Percentiles rank a stretch among this genome's conserved stretches.
Conservation (phyloP, 768 basidiomycete genomes). For the Hypholoma sublateritium region DNA sequence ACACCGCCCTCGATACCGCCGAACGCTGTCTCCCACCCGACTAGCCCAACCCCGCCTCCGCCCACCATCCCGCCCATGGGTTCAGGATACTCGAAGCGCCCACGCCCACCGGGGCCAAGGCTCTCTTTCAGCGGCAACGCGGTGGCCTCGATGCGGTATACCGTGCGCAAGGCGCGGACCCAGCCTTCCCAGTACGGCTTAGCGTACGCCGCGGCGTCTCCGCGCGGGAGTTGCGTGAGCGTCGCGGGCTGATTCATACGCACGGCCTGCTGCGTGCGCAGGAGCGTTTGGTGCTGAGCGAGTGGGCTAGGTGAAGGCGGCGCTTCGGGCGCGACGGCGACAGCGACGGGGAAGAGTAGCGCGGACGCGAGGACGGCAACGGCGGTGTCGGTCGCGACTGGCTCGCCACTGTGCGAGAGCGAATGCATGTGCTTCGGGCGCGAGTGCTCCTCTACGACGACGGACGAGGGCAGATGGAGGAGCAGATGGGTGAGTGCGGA, state of each 20-base stretch:
- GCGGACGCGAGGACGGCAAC: slow-evolving; percentile 1
- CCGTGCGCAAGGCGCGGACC: slow-evolving; percentile 44
- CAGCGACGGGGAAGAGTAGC: not conserved
- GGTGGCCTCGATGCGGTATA: slow-evolving; percentile 24
- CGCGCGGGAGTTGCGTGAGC: slow-evolving; percentile 35
- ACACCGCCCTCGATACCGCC: not conserved
- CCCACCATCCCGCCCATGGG: slow-evolving; percentile 1
- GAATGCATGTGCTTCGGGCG: not conserved
- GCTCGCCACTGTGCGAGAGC: not conserved
- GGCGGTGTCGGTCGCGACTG: not conserved
- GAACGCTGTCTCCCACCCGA: not conserved
- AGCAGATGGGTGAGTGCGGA: slow-evolving; percentile 11
- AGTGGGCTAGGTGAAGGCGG: not conserved
- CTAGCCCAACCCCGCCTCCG: not conserved
- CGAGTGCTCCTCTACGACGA: not conserved
- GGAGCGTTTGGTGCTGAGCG: not conserved
- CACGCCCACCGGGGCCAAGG: not conserved
- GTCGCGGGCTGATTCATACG: not conserved
- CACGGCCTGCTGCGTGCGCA: not conserved
- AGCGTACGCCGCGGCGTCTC: slow-evolving; percentile 36
- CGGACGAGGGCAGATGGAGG: not conserved
- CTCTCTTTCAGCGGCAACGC: slow-evolving; percentile 4
- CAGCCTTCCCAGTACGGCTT: slow-evolving; percentile 60
- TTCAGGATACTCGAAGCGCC: slow-evolving; percentile 5
- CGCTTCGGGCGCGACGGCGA: not conserved